phyloP scores from a whole-genome alignment of 768 basidiomycete genomes.

The Lactarius quietus region DNA sequence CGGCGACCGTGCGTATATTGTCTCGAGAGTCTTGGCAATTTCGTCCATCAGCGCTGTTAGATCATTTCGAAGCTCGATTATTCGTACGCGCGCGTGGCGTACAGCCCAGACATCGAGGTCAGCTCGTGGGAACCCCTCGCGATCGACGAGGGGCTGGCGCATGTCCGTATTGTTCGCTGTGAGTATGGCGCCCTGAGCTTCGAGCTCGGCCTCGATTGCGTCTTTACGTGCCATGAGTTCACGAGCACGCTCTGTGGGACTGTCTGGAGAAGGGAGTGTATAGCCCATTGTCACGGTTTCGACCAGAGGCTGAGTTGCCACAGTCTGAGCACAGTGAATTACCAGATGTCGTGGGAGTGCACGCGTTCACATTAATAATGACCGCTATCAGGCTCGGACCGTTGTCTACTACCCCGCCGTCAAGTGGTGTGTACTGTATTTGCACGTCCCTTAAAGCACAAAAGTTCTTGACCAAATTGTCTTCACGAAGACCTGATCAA shows the following conservation, averaged over 20 bases:
- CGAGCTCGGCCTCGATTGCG: constrained; percentile 67
- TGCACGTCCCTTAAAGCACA: neutral
- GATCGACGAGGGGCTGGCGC: constrained; percentile 73
- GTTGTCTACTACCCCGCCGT: neutral
- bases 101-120: constrained; percentile 85
- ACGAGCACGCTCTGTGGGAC: constrained; percentile 54
- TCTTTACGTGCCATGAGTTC: constrained; percentile 67
- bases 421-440: neutral
- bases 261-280: constrained; percentile 22
- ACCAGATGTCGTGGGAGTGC: too few relatives aligned
- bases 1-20: constrained; percentile 52
- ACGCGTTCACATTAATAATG: neutral
- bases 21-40: constrained; percentile 65
- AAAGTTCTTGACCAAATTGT: neutral
- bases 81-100: constrained; percentile 64
- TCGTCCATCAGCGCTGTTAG: constrained; percentile 57
- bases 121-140: constrained; percentile 84
- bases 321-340: neutral
- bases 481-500: neutral
- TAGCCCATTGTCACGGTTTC: constrained; percentile 20
- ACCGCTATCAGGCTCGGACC: neutral
- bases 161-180: constrained; percentile 60
- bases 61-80: constrained; percentile 84
- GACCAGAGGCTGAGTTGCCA: neutral
- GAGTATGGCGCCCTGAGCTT: constrained; percentile 58